Percentiles rank a stretch among this genome's conserved stretches.
These are phyloP conservation scores for Trichocladium uniseriatum DNA, from an alignment of 495 filamentous ascomycete genomes.

Conservation along the genomic window DNA sequence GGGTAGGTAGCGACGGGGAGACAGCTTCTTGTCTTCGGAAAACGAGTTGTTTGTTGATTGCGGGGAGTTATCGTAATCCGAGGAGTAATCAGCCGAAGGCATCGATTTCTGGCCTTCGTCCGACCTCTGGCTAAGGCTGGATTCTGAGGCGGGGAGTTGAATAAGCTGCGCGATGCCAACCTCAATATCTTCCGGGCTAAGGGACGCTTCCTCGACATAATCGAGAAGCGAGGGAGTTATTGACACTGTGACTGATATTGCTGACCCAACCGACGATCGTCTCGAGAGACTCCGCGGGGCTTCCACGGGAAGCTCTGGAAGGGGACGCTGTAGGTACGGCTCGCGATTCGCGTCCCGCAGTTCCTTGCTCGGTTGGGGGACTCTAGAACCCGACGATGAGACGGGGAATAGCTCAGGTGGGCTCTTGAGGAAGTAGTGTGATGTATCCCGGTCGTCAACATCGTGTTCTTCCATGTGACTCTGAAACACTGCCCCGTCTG, in stretches of 20 bases:
- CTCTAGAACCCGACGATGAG: not conserved
- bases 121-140: not conserved
- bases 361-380: conserved; percentile 21
- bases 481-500: conserved; percentile 15
- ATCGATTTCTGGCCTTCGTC: not conserved
- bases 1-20: conserved; percentile 25
- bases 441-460: not conserved
- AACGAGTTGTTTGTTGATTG: conserved; percentile 21
- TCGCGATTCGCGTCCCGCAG: conserved; percentile 13
- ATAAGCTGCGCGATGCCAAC: conserved; percentile 26
- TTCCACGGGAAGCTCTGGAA: conserved; percentile 33
- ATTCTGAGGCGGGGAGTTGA: conserved; percentile 1
- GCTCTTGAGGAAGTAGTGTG: conserved; percentile 19
- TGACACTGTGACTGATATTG: conserved; percentile 19
- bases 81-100: conserved; percentile 21
- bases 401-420: conserved; percentile 23
- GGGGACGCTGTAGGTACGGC: conserved; percentile 31
- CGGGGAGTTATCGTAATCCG: conserved; percentile 28
- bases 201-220: conserved; percentile 31
- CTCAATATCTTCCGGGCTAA: conserved; percentile 29
- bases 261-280: conserved; percentile 18
- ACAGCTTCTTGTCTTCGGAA: conserved; percentile 7
- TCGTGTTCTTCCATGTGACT: not conserved
- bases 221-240: conserved; percentile 34
- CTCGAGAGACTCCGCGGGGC: conserved; percentile 2